Evolutionary conservation across 371 early-diverging fungal genomes (phyloP).

Genomic region (Mortierella sp.): DNA sequence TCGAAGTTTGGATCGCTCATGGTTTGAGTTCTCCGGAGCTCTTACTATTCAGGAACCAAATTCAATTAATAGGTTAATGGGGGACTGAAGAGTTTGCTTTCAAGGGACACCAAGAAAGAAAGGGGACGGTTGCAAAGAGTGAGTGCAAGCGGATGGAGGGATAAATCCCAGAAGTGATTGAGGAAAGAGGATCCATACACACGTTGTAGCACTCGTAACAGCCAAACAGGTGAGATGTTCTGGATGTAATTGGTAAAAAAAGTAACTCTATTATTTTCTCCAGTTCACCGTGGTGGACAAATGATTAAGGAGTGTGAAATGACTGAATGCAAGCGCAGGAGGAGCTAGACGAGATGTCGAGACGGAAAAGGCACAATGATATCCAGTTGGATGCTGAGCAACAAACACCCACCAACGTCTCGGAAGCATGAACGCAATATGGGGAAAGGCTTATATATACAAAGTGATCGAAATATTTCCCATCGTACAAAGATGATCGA

Average conservation of each 20-base stretch:
- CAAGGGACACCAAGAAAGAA: background rate
- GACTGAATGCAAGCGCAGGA: no score
- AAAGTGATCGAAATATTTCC: background rate
- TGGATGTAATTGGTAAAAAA: background rate
- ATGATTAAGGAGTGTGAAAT: no score
- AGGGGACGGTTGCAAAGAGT: background rate
- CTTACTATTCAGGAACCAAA: background rate
- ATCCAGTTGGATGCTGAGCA: no score
- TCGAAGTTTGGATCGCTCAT: background rate
- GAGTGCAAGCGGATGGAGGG: background rate
- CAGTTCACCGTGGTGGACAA: no score
- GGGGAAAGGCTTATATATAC: background rate
- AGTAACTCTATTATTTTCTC: background rate
- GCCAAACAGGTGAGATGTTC: background rate
- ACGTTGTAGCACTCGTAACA: background rate
- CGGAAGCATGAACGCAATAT: background rate
- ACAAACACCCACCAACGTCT: no score
- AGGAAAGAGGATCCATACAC: background rate
- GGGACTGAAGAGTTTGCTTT: background rate
- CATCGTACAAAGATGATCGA: background rate
- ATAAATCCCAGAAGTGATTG: background rate
- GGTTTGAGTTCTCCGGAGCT: background rate
- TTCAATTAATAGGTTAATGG: background rate
- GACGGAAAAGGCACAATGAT: no score
- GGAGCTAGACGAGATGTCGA: no score